These are phyloP conservation scores for Phaseolus coccineus DNA, from an alignment of 331 rosid species.

Conservation along the genomic window DNA sequence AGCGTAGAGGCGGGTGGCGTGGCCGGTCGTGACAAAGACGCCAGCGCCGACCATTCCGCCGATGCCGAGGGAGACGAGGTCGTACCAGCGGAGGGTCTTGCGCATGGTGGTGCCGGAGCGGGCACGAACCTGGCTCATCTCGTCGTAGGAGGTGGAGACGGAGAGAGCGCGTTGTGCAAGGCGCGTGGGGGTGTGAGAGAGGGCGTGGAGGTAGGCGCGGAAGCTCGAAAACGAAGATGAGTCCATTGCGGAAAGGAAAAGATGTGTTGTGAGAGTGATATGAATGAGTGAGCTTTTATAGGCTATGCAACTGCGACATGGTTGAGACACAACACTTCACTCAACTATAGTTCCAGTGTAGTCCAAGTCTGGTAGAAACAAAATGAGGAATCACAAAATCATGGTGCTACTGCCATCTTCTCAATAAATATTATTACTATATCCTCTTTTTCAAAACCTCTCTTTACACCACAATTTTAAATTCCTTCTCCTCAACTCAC, in stretches of 20 bases:
- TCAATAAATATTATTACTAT: neutral
- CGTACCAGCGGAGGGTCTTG: conserved; percentile 81
- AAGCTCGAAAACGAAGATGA: conserved; percentile 77
- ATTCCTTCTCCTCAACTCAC: neutral
- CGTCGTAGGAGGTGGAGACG: conserved; percentile 77
- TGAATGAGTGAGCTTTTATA: neutral
- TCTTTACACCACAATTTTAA: neutral
- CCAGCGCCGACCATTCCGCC: conserved; percentile 99
- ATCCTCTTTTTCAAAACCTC: neutral
- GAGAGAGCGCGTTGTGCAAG: conserved; percentile 75
- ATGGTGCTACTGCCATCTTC: neutral
- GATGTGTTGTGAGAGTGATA: neutral
- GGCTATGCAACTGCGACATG: neutral
- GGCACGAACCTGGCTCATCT: conserved; percentile 64
- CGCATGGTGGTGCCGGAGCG: conserved; percentile 78
- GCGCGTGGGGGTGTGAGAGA: conserved; percentile 72
- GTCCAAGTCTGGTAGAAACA: no score
- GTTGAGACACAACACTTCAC: neutral
- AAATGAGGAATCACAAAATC: neutral
- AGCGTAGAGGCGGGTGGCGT: conserved; percentile 58
- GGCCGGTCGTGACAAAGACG: conserved; percentile 86
- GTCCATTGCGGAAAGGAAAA: neutral
- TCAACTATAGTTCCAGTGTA: no score
- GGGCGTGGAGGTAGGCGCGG: conserved; percentile 70
- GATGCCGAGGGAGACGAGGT: conserved; percentile 77